Evolutionary conservation across 2,329 filamentous ascomycete species (phyloP), one percentile per base, ranked within the genome.

Genomic region (Beauveria caledonica): DNA sequence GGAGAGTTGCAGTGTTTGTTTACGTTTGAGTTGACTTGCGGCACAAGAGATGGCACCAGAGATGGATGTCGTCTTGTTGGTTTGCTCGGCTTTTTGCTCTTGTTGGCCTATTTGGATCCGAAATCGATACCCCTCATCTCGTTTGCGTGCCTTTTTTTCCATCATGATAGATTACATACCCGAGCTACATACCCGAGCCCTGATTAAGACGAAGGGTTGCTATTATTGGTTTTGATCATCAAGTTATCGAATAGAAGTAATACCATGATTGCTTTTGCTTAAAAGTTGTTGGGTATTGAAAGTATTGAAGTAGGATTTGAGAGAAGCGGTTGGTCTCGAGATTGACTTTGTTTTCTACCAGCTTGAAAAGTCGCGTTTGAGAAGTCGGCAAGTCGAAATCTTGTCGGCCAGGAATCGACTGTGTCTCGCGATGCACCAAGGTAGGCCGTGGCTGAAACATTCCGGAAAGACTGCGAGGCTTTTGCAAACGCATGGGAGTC

Each of bases 181-280:
- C 21, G 27, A 11, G 44, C 44, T 48, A 48, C 54, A 48, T 49
- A 40, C 29, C 44, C 21, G 27, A 11, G 44, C 44, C n/a, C 40
- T 55, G 33, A n/a, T 3, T 17, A 13, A 17, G 39, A n/a, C 19
- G 6, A 23, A 21, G 54, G 29, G 54, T 13, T 46, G 29, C 39
- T 45, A 15, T 39, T 57, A 8, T 33, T 17, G 3, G 46, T 39
- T 57, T 33, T 48, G 15, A 49, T 57, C 9, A 57, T 49, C 5
- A 11, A 8, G 27, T n/a, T 40, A 57, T 57, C 27, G 44, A 49
- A 57, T 57, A 57, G 54, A 57, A 5, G 33, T 44, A 54, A 54
- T 44, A 27, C 9, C 40, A 57, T 48, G 40, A 36, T 49, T 13
- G 2, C 4, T 3, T 48, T 49, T 15, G 15, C 13, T 49, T 2